These are phyloP conservation scores for Fusarium mangiferae DNA, from an alignment of 2,329 filamentous ascomycete genomes.

Conservation along the genomic window DNA sequence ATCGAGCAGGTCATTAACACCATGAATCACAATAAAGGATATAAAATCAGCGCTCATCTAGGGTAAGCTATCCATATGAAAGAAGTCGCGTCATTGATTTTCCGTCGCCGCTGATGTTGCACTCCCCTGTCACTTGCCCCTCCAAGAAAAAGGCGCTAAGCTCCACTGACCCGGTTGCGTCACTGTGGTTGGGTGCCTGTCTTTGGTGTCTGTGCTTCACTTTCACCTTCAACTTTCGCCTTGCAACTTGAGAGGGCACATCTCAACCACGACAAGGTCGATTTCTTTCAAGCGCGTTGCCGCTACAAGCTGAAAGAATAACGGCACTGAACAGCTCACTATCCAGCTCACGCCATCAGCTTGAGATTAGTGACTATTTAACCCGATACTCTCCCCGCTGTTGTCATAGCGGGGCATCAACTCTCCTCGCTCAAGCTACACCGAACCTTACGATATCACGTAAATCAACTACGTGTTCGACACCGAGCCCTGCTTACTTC, in stretches of 20 bases:
- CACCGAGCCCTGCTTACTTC: not conserved
- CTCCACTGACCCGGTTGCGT: conserved; percentile 43
- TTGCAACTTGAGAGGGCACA: conserved; percentile 6
- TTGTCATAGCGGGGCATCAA: conserved; percentile 36
- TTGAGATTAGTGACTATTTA: not conserved
- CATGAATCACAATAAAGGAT: not conserved
- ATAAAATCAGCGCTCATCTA: not conserved
- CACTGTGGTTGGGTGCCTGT: conserved; percentile 48
- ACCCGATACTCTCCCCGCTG: conserved; percentile 13
- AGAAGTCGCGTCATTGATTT: conserved; percentile 38
- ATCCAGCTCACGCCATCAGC: not conserved
- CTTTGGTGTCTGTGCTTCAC: conserved; percentile 40
- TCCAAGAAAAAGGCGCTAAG: conserved; percentile 23
- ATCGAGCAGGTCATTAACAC: no score
- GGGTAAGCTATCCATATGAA: conserved; percentile 5
- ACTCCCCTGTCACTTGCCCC: conserved; percentile 24
- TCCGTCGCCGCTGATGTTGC: conserved; percentile 21
- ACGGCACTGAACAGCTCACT: not conserved
- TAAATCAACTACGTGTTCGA: not conserved
- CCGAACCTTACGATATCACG: conserved; percentile 28
- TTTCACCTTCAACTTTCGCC: conserved; percentile 31
- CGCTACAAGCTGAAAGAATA: not conserved
- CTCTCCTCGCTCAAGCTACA: conserved; percentile 26
- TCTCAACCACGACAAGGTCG: not conserved
- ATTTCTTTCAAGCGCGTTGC: not conserved